phyloP scores from a whole-genome alignment of 805 yeast genomes.

The Metschnikowia vanudenii region DNA sequence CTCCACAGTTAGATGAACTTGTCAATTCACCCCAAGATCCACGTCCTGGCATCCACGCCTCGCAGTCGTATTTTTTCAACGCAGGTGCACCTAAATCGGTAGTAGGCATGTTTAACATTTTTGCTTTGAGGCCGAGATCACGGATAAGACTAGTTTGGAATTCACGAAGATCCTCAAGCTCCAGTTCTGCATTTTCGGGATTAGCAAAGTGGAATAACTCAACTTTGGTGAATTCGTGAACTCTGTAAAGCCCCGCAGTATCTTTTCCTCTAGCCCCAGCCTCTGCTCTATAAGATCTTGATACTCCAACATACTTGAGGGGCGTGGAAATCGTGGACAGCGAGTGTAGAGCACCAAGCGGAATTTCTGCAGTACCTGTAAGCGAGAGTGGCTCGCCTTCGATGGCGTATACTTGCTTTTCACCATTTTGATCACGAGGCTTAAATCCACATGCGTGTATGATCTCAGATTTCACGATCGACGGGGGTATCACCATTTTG shows the following conservation, averaged over 20 bases:
- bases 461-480: constrained; percentile 74
- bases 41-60: constrained; percentile 98
- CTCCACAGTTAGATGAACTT: constrained; percentile 89
- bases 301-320: constrained; percentile 67
- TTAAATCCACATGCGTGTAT: constrained; percentile 90
- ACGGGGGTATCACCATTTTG: constrained; percentile 74
- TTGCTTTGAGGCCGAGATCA: constrained; percentile 74
- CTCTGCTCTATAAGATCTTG: constrained; percentile 89
- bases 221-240: constrained; percentile 94
- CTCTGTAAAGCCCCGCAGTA: constrained; percentile 88
- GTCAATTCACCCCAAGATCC: constrained; percentile 91
- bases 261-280: constrained; percentile 96
- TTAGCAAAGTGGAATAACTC: constrained; percentile 79
- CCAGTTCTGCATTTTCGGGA: constrained; percentile 44
- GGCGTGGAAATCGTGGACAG: constrained; percentile 52
- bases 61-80: constrained; percentile 84
- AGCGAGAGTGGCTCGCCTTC: constrained; percentile 57
- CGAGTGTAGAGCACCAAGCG: constrained; percentile 77
- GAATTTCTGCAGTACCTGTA: constrained; percentile 94
- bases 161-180: constrained; percentile 57
- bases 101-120: constrained; percentile 84
- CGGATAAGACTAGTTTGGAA: constrained; percentile 65
- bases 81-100: constrained; percentile 95
- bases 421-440: constrained; percentile 86
- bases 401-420: constrained; percentile 77